A percentile compares a stretch with the other conserved stretches of the same genome.
Conservation (phyloP, 208 protist species). For the Wallacemonas sp. region DNA sequence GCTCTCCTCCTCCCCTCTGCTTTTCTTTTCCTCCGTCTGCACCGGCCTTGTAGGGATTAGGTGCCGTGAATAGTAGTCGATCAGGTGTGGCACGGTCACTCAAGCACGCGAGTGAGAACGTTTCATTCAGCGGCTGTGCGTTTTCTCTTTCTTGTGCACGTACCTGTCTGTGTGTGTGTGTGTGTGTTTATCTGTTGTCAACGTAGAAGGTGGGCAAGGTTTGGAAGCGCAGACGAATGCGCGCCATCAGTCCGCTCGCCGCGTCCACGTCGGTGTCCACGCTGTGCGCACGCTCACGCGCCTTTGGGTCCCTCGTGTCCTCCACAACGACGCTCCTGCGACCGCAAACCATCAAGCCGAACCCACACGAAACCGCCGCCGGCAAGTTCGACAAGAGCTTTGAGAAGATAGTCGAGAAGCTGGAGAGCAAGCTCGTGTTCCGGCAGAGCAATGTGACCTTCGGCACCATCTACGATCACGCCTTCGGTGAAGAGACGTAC, state of each 20-base stretch:
- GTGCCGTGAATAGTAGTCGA: too few relatives aligned
- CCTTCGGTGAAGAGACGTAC: conserved; percentile 56
- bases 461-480: conserved; percentile 62
- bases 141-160: conserved; percentile 18
- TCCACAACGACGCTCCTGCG: conserved; percentile 30
- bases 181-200: too few relatives aligned
- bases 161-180: too few relatives aligned
- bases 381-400: conserved; percentile 83
- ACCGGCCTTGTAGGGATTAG: too few relatives aligned
- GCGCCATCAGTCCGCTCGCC: too few relatives aligned
- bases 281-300: not conserved
- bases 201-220: too few relatives aligned
- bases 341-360: conserved; percentile 74
- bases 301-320: conserved; percentile 9
- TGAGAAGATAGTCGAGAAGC: conserved; percentile 67
- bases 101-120: too few relatives aligned
- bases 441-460: conserved; percentile 51
- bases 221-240: too few relatives aligned
- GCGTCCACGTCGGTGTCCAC: not conserved
- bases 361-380: conserved; percentile 57
- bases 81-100: too few relatives aligned
- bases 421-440: conserved; percentile 60
- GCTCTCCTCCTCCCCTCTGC: too few relatives aligned
- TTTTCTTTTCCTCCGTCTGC: too few relatives aligned
- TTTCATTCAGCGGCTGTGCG: too few relatives aligned